Base-by-base conservation (phyloP, 495 filamentous ascomycete species). In the Bryoglossum gracile region DNA sequence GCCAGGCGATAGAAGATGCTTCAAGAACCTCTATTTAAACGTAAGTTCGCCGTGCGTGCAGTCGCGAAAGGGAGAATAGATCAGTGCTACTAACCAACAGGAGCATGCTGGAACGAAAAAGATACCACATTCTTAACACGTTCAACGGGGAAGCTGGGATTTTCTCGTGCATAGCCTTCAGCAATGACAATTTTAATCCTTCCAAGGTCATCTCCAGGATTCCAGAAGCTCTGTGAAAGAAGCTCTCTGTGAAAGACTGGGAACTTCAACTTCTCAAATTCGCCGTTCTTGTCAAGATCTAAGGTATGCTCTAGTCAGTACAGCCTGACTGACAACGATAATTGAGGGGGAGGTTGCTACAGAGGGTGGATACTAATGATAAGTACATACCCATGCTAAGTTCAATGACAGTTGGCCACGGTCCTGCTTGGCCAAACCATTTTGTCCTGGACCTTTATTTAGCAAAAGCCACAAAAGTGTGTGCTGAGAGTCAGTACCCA, bases 101-200 rank as follows among this genome's bases (percentile, higher is more conserved):
- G 89, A 38, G 85, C 87, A 74, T 91, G 87, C 59, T 92, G 87
- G 55, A 94, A 95, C 5, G 87, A 82, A 61, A 95, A 89, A 4
- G 74, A 75, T 38, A 90, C 77, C 18, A 88, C 60, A 62, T 89
- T 85, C 56, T 81, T 85, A 54, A 86, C 72, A 34, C 81, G 68
- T 55, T 88, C 81, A 48, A 89, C 84, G 0, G 78, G 78, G 8
- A 66, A 61, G 8, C 66, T 60, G 8, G 66, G 39, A 4, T 72
- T 72, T 34, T 75, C 70, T 10, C 74, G 60, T 1, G 67, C 63
- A 53, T 87, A 83, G 0, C 86, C 87, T 52, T 92, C 87, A 18
- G 83, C 75, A 45, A 95, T 78, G 25, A 90, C 60, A n/a, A 94
- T 66, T 61, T 84, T 84, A 58, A 95, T 82, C 5, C 85, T 72